phyloP scores from a whole-genome alignment of 169 alveolate species.

The Cryptosporidium andersoni region DNA sequence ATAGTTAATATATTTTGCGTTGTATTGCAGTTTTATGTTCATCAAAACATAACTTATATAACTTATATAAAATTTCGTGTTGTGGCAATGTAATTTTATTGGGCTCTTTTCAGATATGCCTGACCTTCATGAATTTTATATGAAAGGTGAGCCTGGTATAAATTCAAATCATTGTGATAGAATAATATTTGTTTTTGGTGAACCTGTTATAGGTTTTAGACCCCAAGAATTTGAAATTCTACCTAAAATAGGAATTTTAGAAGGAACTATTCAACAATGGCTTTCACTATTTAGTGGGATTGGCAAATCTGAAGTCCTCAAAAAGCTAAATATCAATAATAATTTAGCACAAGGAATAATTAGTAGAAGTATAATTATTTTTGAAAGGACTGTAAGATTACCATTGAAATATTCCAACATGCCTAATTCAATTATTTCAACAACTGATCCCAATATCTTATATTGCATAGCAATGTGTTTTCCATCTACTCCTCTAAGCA shows the following conservation, averaged over 20 bases:
- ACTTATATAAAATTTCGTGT: too few species aligned
- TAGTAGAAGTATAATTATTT: slow-evolving; percentile 13
- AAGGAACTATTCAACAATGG: slow-evolving; percentile 22
- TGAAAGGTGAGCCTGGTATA: too few species aligned
- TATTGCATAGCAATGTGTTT: slow-evolving; percentile 13
- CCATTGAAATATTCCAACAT: slow-evolving; percentile 64
- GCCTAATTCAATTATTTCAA: slow-evolving; percentile 31
- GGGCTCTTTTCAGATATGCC: too few species aligned
- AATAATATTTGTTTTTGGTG: too few species aligned
- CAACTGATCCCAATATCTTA: slow-evolving; percentile 2
- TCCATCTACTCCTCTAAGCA: slow-evolving; percentile 65
- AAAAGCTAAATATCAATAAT: background rate
- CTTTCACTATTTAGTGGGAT: background rate
- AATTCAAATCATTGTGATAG: too few species aligned
- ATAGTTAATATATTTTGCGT: too few species aligned
- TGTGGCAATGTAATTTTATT: too few species aligned
- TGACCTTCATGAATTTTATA: too few species aligned
- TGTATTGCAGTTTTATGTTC: too few species aligned
- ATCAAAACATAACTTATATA: too few species aligned
- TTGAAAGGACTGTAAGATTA: slow-evolving; percentile 11
- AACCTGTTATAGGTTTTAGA: background rate
- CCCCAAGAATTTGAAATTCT: background rate
- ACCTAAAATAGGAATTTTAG: slow-evolving; percentile 5
- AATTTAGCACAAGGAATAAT: background rate
- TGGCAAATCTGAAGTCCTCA: background rate